Percentiles rank a stretch among this genome's conserved stretches.
Conservation (phyloP, 495 filamentous ascomycete species). For the Xylaria bambusicola region DNA sequence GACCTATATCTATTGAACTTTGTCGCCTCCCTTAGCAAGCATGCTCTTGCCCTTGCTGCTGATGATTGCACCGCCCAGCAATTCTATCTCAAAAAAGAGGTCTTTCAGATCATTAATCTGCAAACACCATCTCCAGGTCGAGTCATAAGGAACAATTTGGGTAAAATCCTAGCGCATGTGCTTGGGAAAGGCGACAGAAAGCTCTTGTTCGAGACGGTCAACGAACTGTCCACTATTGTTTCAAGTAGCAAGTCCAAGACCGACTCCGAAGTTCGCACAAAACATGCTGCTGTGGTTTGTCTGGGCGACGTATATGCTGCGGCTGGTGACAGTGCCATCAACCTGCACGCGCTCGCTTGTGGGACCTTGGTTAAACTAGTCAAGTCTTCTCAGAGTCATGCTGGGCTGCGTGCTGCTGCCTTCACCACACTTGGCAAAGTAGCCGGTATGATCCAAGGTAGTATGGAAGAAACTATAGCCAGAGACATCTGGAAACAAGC, state of each 20-base stretch:
- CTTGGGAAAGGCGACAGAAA: conserved; percentile 89
- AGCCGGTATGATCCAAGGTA: conserved; percentile 66
- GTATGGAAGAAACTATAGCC: conserved; percentile 81
- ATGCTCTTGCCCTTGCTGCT: conserved; percentile 71
- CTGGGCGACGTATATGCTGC: conserved; percentile 85
- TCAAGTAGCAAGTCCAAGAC: conserved; percentile 78
- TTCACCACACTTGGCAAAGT: conserved; percentile 79
- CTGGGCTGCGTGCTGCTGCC: conserved; percentile 80
- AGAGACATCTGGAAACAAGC: conserved; percentile 94
- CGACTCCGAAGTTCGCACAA: conserved; percentile 61
- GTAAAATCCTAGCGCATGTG: conserved; percentile 78
- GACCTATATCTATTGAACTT: conserved; percentile 91
- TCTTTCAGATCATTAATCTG: conserved; percentile 89
- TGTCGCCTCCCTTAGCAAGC: conserved; percentile 76
- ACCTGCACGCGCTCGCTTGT: conserved; percentile 73
- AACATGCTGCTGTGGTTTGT: conserved; percentile 87
- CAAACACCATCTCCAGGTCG: conserved; percentile 80
- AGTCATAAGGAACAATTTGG: conserved; percentile 85
- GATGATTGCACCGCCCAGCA: conserved; percentile 86
- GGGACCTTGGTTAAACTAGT: conserved; percentile 73
- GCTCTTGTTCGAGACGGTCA: conserved; percentile 89
- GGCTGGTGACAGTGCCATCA: conserved; percentile 92
- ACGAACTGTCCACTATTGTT: conserved; percentile 77
- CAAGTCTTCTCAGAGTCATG: conserved; percentile 77
- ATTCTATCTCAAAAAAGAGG: conserved; percentile 82